Evolutionary conservation across 2,329 filamentous ascomycete species (phyloP), one percentile per base, ranked within the genome.

Genomic region (Penicillium sp.): DNA sequence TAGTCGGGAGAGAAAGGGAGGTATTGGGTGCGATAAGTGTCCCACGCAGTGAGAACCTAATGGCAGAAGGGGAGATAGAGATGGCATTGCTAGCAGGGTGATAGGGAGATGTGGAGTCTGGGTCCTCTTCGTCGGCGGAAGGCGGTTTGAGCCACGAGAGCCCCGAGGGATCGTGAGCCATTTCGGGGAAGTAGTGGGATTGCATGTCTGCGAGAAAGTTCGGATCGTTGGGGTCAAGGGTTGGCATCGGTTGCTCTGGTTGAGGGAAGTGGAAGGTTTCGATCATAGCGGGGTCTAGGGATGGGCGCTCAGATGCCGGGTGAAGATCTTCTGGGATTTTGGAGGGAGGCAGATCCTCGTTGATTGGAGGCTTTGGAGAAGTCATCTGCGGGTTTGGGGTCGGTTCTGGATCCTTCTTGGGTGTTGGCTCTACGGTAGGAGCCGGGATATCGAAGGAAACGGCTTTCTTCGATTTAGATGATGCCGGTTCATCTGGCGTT

Each of bases 11-110:
- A 2, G 83, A 79, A 53, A 92, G 82, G 25, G 91, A 86, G 31
- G 85, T 82, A 47, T 85, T 82, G 0, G 94, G 94, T 0, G 93
- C 85, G 12, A 99, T 81, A 2, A 99, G 81, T 0, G 82, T 82
- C 58, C 93, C 94, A 49, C 82, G 83, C 71, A 99, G 96, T 70
- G 92, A 89, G 79, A 97, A 99, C 54, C 94, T 89, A 49, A 99
- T 82, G 31, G 89, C 85, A 1, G 89, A 86, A 1, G 92, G 72
- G 6, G 72, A 64, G 41, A 76, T 81, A 31, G 88, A 80, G n/a
- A 95, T 82, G 3, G 85, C 84, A 40, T 83, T 79, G 58, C 90
- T 86, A 14, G 84, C 82, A 0, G 93, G 92, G 69, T 93, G 89
- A 77, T 97, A 97, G 8, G 91, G 83, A 2, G 88, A 91, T 61